Base-by-base conservation (phyloP, 352 stramenopile species). In the Phytophthora gonapodyides region DNA sequence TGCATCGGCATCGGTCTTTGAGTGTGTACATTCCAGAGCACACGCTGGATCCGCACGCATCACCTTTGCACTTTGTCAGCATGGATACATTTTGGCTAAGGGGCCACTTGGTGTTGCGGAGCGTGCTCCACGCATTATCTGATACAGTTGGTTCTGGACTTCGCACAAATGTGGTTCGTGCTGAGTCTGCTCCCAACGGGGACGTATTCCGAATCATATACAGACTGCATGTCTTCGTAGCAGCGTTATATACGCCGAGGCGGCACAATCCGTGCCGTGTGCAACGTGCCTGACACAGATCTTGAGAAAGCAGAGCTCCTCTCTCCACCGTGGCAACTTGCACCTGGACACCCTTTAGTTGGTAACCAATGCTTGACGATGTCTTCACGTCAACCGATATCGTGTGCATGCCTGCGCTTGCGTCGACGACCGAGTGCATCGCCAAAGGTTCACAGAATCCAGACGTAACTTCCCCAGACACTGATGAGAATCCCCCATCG, bases 351-450 rank as follows among this genome's bases (percentile, higher is more conserved):
- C 60, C 77, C 36, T 65, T 71, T 3, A 88, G 24, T 41, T 74
- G 66, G 49, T 76, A 85, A 0, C 79, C 79, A 31, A 57, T 42
- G 27, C 41, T 61, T 16, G 70, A 72, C 1, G 70, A 69, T 1
- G 76, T 84, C 43, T 67, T 80, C 16, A 71, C 47, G 30, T 84
- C 61, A 27, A 87, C 49, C 9, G 73, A 44, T 34, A 88, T 49
- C 2, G 36, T 64, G 19, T 77, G 67, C 2, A 52, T 47, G 17
- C 72, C 76, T 27, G 67, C 17, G 0, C 45, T 16, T 0, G 54
- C 60, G 19, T 83, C 70, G 3, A 82, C 64, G 1, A 85, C 33
- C 15, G 75, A 74, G 55, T 88, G 78, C 50, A 88, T 71, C 9
- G 67, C 58, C 36, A 88, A 52, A 36, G 57, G 50, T 19, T 88